Base-by-base conservation (phyloP, 2,329 filamentous ascomycete species). In the Alternaria ethzedia region DNA sequence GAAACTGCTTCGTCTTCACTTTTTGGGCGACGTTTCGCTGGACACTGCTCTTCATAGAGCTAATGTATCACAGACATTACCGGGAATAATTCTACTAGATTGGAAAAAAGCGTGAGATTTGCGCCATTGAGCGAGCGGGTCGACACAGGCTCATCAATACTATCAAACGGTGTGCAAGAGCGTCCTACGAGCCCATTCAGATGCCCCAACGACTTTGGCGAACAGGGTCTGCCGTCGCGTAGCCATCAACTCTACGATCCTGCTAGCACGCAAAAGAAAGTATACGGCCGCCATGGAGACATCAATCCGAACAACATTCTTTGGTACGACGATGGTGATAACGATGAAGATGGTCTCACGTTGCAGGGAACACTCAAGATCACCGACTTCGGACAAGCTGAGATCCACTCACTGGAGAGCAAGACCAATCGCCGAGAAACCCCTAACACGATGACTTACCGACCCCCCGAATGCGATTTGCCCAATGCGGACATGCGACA, bases 271-370 rank as follows among this genome's bases (percentile, higher is more conserved):
- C 12, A 3, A 26, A 25, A 47, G 10, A 67, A 56, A 13, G 32
- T 55, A 28, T 68, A 61, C 17, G 68, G 66, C 0, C 68, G 76
- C 4, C 72, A 75, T 50, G 71, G 71, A 0, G 69, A 73, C 41
- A 65, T 73, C 8, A 68, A 70, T 25, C 71, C 71, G 1, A 63
- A 54, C 15, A 74, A 73, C 15, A 73, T 74, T 9, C 65, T 74
- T 2, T 64, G 61, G 57, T 74, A 66, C 13, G 11, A 43, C 12
- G 26, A 61, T 7, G 28, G 36, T 15, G 20, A 30, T 12, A 21
- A 2, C 11, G 41, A 20, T 6, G 23, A 36, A 2, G 28, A 41
- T 6, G 43, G 26, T 6, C 2, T 4, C 2, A 41, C 6, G 4
- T 56, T 5, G 23, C 49, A 12, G 60, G 49, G 66, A 1, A 58